Evolutionary conservation across 169 alveolate genomes (phyloP), one percentile per base, ranked within the genome.

Genomic region (Plasmodium gonderi): DNA sequence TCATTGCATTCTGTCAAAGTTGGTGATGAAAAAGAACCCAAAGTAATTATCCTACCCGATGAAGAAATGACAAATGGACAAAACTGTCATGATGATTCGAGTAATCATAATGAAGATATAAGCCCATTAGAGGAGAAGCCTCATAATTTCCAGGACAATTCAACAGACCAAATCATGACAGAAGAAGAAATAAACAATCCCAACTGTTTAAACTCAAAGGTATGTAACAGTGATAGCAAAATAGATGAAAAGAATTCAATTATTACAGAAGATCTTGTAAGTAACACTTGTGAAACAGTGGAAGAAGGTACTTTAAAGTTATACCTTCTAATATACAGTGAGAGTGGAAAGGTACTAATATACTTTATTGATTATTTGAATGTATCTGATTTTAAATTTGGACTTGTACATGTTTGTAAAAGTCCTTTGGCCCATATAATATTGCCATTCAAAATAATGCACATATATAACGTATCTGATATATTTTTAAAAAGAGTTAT

Each of bases 281-380:
- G 42, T 29, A 11, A 23, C 49, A 38, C 11, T 38, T 29, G 17
- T 8, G n/a, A 29, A 12, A 8, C 45, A 29, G 31, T 20, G 38
- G 51, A 79, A 6, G 94, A 76, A 47, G 23, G 51, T 31, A 45
- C 49, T 44, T 12, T 44, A 8, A 90, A 90, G 45, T 69, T 90
- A 31, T 90, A 90, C 49, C 64, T 90, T 20, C 54, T 78, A 31
- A 68, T 90, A 40, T 90, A 33, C 60, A 77, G 76, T 40, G 68
- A 77, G 3, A 60, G 38, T 65, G 94, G 94, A 14, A 76, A 78
- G 38, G 60, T 90, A 2, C 54, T 77, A 20, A 90, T 90, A 9
- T 90, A 90, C 51, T 79, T 77, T 79, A 64, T 90, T 6, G 94
- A 78, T 29, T 54, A 76, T 31, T 51, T 90, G 54, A 49, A 90